A percentile compares a stretch with the other conserved stretches of the same genome.
These are phyloP conservation scores for Botryotinia narcissicola DNA, from an alignment of 2,329 filamentous ascomycete species.

Conservation along the genomic window DNA sequence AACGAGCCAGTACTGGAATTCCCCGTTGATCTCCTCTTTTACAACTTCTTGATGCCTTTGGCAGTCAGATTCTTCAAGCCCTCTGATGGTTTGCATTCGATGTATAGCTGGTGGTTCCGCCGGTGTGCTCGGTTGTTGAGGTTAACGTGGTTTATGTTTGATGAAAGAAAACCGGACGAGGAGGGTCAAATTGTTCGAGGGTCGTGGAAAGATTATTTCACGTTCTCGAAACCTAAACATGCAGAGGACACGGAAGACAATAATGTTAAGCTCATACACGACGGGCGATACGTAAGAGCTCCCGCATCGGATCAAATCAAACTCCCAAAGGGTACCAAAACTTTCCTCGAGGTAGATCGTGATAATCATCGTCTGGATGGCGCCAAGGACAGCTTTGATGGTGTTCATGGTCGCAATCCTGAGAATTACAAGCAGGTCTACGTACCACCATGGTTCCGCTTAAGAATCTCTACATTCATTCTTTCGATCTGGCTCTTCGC, in stretches of 20 bases:
- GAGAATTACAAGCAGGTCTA: conserved; percentile 63
- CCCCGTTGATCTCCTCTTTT: conserved; percentile 89
- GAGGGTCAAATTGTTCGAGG: conserved; percentile 66
- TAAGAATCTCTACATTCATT: conserved; percentile 81
- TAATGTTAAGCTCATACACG: conserved; percentile 45
- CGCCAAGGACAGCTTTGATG: conserved; percentile 49
- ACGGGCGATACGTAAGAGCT: conserved; percentile 85
- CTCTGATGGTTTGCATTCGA: conserved; percentile 74
- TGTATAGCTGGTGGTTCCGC: conserved; percentile 97
- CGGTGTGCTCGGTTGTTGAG: conserved; percentile 76
- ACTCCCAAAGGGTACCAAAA: conserved; percentile 77
- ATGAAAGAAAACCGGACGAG: conserved; percentile 76
- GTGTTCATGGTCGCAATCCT: conserved; percentile 53
- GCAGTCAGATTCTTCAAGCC: conserved; percentile 82
- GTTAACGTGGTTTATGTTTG: conserved; percentile 90
- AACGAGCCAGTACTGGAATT: conserved; percentile 93
- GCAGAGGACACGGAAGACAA: conserved; percentile 47
- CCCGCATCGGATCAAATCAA: conserved; percentile 94
- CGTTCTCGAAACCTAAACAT: conserved; percentile 30
- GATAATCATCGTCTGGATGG: conserved; percentile 65
- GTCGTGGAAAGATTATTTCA: conserved; percentile 58
- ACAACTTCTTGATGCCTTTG: conserved; percentile 92
- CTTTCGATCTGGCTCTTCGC: conserved; percentile 91
- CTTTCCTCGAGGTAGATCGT: conserved; percentile 76
- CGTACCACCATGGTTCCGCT: conserved; percentile 78